These are phyloP conservation scores for Yarrowia sp. DNA, from an alignment of 805 yeast genomes.

Conservation along the genomic window DNA sequence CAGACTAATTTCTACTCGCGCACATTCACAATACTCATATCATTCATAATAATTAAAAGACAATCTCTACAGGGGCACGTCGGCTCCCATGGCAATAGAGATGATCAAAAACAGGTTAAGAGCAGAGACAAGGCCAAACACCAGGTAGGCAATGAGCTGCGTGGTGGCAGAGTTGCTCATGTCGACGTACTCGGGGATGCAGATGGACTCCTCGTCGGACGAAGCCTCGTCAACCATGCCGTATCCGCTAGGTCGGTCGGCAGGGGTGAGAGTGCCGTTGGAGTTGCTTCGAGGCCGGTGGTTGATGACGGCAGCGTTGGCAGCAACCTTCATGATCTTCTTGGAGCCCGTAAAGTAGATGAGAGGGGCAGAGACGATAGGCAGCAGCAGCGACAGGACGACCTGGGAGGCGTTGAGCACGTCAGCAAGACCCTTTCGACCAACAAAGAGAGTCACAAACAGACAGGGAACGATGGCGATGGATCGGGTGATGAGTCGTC, in stretches of 20 bases:
- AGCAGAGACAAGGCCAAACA: constrained; percentile 70
- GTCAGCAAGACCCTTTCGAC: constrained; percentile 72
- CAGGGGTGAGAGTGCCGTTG: constrained; percentile 19
- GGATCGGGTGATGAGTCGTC: constrained; percentile 76
- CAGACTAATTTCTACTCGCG: no score
- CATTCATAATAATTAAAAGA: background rate
- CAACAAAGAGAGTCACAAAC: constrained; percentile 65
- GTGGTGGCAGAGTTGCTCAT: constrained; percentile 65
- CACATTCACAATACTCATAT: background rate
- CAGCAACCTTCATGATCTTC: constrained; percentile 54
- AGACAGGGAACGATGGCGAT: constrained; percentile 84
- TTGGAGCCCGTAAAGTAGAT: constrained; percentile 75
- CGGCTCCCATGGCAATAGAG: constrained; percentile 50
- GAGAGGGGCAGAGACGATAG: constrained; percentile 85
- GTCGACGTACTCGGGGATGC: constrained; percentile 48
- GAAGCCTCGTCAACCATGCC: constrained; percentile 21
- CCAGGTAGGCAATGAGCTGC: constrained; percentile 52
- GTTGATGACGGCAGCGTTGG: constrained; percentile 11
- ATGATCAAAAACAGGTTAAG: constrained; percentile 68
- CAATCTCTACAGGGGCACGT: constrained; percentile 46
- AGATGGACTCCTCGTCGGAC: constrained; percentile 32
- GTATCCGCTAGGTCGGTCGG: constrained; percentile 1
- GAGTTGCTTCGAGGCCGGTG: constrained; percentile 14
- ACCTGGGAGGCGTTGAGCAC: constrained; percentile 82
- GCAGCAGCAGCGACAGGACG: constrained; percentile 72